Conservation (phyloP, 371 early-diverging fungal species). For the Mucor lusitanicus region DNA sequence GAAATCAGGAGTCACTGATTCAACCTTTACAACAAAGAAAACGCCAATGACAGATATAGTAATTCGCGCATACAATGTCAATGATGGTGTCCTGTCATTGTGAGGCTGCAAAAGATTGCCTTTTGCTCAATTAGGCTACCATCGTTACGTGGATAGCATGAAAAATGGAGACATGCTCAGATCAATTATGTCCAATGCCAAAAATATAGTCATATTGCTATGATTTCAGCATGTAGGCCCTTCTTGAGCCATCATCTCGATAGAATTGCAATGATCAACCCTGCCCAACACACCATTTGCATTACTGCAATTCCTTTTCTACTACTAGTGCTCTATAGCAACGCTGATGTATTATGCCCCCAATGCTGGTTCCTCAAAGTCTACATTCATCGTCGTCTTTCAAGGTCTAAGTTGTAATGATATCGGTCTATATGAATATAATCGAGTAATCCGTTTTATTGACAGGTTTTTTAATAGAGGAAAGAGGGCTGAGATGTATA, state of each 20-base stretch:
- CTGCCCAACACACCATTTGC: background rate
- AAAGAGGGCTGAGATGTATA: background rate
- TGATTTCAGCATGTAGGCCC: background rate
- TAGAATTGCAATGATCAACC: background rate
- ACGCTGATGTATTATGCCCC: background rate
- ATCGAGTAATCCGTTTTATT: constrained; percentile 1
- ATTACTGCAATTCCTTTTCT: background rate
- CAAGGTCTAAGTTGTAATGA: background rate
- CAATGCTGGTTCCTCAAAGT: background rate
- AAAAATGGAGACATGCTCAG: background rate
- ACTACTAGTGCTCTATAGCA: too few relatives aligned
- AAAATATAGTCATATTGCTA: background rate
- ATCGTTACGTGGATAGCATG: background rate
- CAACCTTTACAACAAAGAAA: background rate
- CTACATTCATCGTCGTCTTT: background rate
- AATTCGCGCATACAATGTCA: background rate
- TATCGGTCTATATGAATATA: constrained; percentile 4
- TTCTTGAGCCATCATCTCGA: background rate
- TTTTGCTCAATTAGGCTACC: background rate
- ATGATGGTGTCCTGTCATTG: background rate
- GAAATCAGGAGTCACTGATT: background rate
- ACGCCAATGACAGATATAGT: background rate
- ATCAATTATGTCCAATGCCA: background rate
- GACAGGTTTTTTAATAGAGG: background rate
- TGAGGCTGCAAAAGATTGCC: too few relatives aligned